Base-by-base conservation (phyloP, 1,284 basidiomycete species). In the Ustilago cynodontis region DNA sequence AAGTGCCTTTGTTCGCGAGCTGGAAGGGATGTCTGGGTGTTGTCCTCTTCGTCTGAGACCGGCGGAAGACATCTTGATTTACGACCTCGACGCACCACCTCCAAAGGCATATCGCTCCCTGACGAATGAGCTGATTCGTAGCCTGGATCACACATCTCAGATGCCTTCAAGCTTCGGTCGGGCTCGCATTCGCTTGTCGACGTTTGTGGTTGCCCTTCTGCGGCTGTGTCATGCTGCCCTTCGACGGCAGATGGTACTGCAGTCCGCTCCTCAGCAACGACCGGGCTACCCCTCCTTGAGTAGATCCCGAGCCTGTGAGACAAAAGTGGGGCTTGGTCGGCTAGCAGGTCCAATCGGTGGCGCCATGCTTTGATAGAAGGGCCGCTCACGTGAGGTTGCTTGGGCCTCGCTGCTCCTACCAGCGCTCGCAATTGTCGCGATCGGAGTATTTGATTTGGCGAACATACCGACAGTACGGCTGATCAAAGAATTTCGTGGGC, bases 391-490 rank as follows among this genome's bases (percentile, higher is more conserved):
- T 11, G 31, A 33, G 11, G 31, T 11, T 33, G 31, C 31, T 33
- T 33, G 31, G n/a, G n/a, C n/a, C n/a, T n/a, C n/a, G n/a, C n/a
- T n/a, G n/a, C n/a, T n/a, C n/a, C n/a, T n/a, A n/a, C n/a, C n/a
- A n/a, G n/a, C n/a, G n/a, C n/a, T n/a, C n/a, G n/a, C n/a, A n/a
- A 11, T 33, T 6, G 31, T 6, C 11, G 11, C 11, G 31, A 33
- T 33, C 6, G 31, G 31, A 33, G 31, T 11, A 11, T 33, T 11
- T 18, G 49, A 50, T 6, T 24, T 50, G 24, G 49, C 49, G 29
- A 28, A 50, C 49, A 50, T 50, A 14, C 49, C 49, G 5, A 9
- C 49, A 8, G 49, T 29, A 24, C 49, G 49, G 28, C 49, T 50
- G 24, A 28, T 29, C 6, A 26, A 11, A 26, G 24, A 26, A 7